Base-by-base conservation (phyloP, 805 yeast genomes). In the Hemisphaericaspora nanyangensis region DNA sequence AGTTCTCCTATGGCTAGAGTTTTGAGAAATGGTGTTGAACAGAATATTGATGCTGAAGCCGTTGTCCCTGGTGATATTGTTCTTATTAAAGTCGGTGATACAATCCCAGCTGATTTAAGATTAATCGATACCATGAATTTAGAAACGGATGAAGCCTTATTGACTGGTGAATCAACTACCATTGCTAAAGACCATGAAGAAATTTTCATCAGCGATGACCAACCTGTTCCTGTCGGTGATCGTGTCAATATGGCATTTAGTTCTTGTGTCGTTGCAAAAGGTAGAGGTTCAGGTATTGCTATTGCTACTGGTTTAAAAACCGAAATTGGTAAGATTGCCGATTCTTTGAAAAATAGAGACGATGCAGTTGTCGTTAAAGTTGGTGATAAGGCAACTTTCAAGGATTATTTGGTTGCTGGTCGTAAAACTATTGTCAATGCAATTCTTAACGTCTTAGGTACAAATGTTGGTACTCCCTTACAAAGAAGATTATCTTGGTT, bases 381-480 rank as follows among this genome's bases (percentile, higher is more conserved):
- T 15, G 67, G 65, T 37, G 66, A 73, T 5, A 12, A 12, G 8
- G 63, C 67, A 16, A 65, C 79, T 5, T 53, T 64, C 10, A 52
- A 52, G 33, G 82, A 70, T 32, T 72, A 75, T 47, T 44, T 63
- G n/a, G 52, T 52, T 22, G 82, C 86, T 4, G 54, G 63, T 34
- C 53, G 58, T 26, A 67, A 70, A 7, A 70, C 88, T 5, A 43
- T 70, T 28, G 72, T 70, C 42, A 80, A 82, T 49, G 65, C 77
- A 29, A 52, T 76, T 37, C 88, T 88, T 27, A 76, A 80, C 29
- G 76, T 88, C 48, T 70, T 88, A 47, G 95, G 96, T 37, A 76
- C 82, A 22, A 76, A 75, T 27, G 78, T 72, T 12, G 95, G 95
- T 26, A 88, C 96, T 2, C 95, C 96, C 2, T 70, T 87, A 47